Percentiles rank a stretch among this genome's conserved stretches.
Evolutionary conservation across 1,139 yeast species (phyloP).

Genomic region (Yamadazyma buinensis): DNA sequence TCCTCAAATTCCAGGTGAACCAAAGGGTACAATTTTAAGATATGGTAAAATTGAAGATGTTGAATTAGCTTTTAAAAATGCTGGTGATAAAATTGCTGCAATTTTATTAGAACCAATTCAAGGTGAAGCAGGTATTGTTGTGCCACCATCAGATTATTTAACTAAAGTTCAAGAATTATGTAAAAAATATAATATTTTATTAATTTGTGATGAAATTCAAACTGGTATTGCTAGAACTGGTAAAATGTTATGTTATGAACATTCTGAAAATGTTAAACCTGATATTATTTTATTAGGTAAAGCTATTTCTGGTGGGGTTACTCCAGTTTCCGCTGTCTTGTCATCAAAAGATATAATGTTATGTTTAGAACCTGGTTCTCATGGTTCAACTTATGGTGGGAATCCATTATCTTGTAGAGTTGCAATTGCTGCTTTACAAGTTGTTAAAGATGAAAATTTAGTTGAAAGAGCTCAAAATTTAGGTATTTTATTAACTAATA

Average conservation of each 20-base stretch:
- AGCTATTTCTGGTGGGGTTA: slow-evolving; percentile 93
- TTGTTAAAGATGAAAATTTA: slow-evolving; percentile 81
- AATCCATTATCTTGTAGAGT: slow-evolving; percentile 94
- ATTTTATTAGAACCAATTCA: slow-evolving; percentile 92
- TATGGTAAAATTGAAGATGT: slow-evolving; percentile 85
- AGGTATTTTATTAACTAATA: slow-evolving; percentile 68
- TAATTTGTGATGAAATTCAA: slow-evolving; percentile 95
- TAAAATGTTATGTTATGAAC: slow-evolving; percentile 87
- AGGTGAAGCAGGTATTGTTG: slow-evolving; percentile 98
- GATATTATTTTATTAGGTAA: slow-evolving; percentile 87
- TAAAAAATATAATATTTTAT: slow-evolving; percentile 75
- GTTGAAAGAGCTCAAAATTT: slow-evolving; percentile 72
- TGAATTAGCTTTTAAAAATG: slow-evolving; percentile 74
- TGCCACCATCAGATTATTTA: slow-evolving; percentile 83
- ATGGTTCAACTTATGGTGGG: slow-evolving; percentile 98
- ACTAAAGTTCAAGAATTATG: slow-evolving; percentile 71
- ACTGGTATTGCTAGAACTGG: slow-evolving; percentile 98
- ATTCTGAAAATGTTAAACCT: slow-evolving; percentile 73
- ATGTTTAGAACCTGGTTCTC: slow-evolving; percentile 91
- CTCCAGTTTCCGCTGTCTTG: slow-evolving; percentile 88
- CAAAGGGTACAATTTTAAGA: slow-evolving; percentile 53
- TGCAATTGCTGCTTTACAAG: slow-evolving; percentile 91
- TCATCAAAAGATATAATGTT: slow-evolving; percentile 87
- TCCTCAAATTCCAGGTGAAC: slow-evolving; percentile 67
- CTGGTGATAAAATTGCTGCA: slow-evolving; percentile 91